Evolutionary conservation across 2,329 filamentous ascomycete genomes (phyloP).

Genomic region (Fusarium chuoi): DNA sequence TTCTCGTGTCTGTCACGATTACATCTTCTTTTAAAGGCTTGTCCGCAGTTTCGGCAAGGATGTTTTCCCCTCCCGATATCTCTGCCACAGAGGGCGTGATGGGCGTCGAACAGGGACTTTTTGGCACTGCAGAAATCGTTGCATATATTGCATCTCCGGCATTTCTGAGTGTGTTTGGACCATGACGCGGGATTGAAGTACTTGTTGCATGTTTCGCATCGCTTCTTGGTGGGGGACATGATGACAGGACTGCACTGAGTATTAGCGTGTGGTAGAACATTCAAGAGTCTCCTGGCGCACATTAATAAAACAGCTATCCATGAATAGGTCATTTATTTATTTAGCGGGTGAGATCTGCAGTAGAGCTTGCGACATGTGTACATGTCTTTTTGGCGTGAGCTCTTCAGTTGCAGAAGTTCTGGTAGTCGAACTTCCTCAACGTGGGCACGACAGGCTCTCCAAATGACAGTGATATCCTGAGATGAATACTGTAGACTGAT

Average conservation of each 20-base stretch:
- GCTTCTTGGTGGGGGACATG: background rate
- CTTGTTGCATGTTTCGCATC: background rate
- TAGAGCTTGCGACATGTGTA: no score
- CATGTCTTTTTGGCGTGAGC: background rate
- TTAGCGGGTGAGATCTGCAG: background rate
- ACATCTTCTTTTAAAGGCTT: background rate
- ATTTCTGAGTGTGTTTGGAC: background rate
- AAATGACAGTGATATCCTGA: background rate
- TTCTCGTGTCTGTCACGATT: background rate
- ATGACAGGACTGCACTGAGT: background rate
- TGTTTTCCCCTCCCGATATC: background rate
- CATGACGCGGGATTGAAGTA: background rate
- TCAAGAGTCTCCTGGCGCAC: background rate
- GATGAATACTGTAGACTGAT: no score
- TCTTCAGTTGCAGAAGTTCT: background rate
- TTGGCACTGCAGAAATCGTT: background rate
- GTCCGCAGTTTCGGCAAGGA: background rate
- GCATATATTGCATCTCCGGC: background rate
- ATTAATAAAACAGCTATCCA: background rate
- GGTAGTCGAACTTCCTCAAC: background rate
- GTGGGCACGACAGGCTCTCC: background rate
- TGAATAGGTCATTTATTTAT: accelerated
- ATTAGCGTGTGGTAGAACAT: background rate
- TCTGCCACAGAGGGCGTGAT: background rate
- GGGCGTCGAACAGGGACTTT: background rate